Conservation (phyloP, 495 filamentous ascomycete genomes). For the Daldinia caldariorum region DNA sequence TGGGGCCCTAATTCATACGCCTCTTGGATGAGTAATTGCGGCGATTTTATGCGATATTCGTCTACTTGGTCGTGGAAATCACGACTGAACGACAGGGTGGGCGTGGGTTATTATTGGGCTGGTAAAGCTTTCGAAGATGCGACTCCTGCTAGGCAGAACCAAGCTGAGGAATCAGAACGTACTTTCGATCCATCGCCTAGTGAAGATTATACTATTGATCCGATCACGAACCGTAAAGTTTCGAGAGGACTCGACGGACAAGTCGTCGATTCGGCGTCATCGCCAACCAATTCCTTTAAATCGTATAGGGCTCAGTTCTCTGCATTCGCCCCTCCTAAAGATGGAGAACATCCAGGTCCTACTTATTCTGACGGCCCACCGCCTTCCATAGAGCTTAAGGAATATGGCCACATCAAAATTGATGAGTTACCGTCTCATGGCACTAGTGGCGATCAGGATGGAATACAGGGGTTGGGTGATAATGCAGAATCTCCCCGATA, state of each 20-base stretch:
- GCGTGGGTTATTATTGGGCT: constrained; percentile 22
- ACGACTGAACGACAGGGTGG: constrained; percentile 18
- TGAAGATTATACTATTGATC: constrained; percentile 63
- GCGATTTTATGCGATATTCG: neutral
- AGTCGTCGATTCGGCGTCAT: neutral
- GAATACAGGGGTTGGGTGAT: constrained; percentile 3
- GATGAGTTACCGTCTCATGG: constrained; percentile 41
- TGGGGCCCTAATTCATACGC: neutral
- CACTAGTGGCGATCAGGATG: neutral
- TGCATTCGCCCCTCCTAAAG: constrained; percentile 40
- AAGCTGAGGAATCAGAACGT: constrained; percentile 1
- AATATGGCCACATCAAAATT: constrained; percentile 49
- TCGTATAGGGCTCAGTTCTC: constrained; percentile 53
- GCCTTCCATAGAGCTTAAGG: constrained; percentile 51
- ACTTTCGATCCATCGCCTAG: constrained; percentile 1
- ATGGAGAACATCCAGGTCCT: constrained; percentile 29
- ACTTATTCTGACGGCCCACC: constrained; percentile 51
- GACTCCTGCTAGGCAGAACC: neutral
- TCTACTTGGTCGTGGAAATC: constrained; percentile 26
- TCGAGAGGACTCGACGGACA: constrained; percentile 34
- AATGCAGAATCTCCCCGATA: constrained; percentile 1
- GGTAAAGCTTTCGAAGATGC: neutral
- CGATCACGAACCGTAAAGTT: constrained; percentile 70
- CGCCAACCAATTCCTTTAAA: constrained; percentile 42
- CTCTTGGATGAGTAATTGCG: constrained; percentile 12